Conservation (phyloP, 2,329 filamentous ascomycete genomes). For the Huntiella savannae region DNA sequence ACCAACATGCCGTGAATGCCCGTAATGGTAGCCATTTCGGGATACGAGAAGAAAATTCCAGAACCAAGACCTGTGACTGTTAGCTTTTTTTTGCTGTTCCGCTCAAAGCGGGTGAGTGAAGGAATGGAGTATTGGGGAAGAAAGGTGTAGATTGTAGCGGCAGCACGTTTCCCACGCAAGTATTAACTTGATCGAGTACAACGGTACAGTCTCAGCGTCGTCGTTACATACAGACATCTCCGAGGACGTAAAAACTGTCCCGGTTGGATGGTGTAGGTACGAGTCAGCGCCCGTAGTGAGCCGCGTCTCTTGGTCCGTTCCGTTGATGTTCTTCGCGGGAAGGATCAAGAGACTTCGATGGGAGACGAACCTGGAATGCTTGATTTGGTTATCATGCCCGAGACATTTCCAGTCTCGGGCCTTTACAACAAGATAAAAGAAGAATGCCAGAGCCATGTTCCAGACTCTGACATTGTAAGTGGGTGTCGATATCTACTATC, state of each 20-base stretch:
- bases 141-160: slow-evolving; percentile 42
- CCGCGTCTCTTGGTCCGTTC: slow-evolving; percentile 21
- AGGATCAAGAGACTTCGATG: slow-evolving; percentile 8
- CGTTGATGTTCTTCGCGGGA: not conserved
- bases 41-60: slow-evolving; percentile 67
- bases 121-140: slow-evolving; percentile 14
- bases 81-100: slow-evolving; percentile 17
- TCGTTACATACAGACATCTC: slow-evolving; percentile 2
- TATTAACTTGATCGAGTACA: slow-evolving; percentile 98
- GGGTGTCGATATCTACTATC: not conserved
- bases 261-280: slow-evolving; percentile 9
- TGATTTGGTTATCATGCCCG: not conserved
- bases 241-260: not conserved
- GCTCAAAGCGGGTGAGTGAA: slow-evolving; percentile 11
- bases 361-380: slow-evolving; percentile 10
- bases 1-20: slow-evolving; percentile 62
- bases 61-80: slow-evolving; percentile 55
- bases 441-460: not conserved
- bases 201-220: slow-evolving; percentile 92
- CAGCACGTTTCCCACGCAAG: slow-evolving; percentile 97
- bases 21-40: slow-evolving; percentile 58
- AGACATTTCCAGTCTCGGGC: not conserved
- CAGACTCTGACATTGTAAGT: not conserved
- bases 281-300: slow-evolving; percentile 71
- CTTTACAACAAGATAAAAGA: not conserved